Conservation (phyloP, 331 rosid genomes). For the Quercus tomentella region DNA sequence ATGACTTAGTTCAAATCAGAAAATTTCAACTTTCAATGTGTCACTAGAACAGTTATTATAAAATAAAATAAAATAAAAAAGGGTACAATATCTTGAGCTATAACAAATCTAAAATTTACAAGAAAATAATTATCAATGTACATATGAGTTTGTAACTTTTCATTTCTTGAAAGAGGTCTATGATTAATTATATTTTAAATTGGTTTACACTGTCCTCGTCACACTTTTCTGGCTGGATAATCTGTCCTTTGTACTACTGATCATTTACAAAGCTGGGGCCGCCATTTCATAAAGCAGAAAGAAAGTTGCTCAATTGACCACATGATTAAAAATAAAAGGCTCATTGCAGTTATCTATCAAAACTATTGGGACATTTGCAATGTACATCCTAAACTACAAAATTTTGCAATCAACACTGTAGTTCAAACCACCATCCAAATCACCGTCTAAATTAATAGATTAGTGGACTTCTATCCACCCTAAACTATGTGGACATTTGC, state of each 20-base stretch:
- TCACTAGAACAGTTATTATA: neutral
- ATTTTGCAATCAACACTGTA: too few species aligned
- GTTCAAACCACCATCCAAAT: too few species aligned
- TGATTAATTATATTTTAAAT: neutral
- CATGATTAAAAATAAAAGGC: neutral
- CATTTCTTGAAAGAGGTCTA: neutral
- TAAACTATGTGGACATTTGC: too few species aligned
- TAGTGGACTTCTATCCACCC: too few species aligned
- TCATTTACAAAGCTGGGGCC: slow-evolving; percentile 6
- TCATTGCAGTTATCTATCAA: too few species aligned
- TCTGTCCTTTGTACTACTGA: neutral
- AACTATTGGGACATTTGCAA: too few species aligned
- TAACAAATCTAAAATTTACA: neutral
- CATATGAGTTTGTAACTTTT: neutral
- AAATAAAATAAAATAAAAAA: neutral
- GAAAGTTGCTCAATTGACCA: neutral
- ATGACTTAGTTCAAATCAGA: neutral
- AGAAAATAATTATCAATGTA: neutral
- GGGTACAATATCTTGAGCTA: neutral
- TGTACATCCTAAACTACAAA: too few species aligned
- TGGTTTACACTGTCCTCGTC: neutral
- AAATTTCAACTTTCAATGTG: neutral
- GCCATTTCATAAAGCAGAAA: neutral
- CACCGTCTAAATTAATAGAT: too few species aligned
- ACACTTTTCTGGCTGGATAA: slow-evolving; percentile 1